Evolutionary conservation across 2,329 filamentous ascomycete genomes (phyloP).

Genomic region (Grosmannia huntii): DNA sequence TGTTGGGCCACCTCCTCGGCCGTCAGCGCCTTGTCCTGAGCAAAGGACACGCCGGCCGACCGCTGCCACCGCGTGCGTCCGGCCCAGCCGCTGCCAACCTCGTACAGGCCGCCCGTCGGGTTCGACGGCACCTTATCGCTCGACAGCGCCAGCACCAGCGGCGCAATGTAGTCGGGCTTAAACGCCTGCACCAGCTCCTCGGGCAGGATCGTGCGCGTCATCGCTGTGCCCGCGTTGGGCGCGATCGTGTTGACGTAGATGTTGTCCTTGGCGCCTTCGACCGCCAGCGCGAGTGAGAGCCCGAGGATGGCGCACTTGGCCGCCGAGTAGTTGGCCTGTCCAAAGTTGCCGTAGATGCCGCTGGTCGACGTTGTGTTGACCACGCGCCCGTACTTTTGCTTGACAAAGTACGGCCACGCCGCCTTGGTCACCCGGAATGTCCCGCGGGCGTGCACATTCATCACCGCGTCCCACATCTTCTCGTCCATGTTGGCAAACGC

Average conservation of each 20-base stretch:
- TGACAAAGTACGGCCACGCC: conserved; percentile 93
- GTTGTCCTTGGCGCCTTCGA: conserved; percentile 94
- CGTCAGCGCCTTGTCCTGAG: conserved; percentile 67
- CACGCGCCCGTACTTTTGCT: conserved; percentile 96
- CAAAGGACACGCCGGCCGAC: conserved; percentile 80
- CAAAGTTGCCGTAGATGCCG: conserved; percentile 98
- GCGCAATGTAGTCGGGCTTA: conserved; percentile 97
- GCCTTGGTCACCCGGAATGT: conserved; percentile 97
- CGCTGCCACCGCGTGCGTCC: conserved; percentile 92
- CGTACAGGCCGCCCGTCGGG: conserved; percentile 77
- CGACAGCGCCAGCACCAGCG: conserved; percentile 71
- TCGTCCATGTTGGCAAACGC: conserved; percentile 98
- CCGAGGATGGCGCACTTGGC: conserved; percentile 91
- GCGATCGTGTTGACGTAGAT: conserved; percentile 98
- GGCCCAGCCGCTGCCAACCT: conserved; percentile 90
- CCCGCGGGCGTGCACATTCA: conserved; percentile 84
- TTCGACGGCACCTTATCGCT: conserved; percentile 78
- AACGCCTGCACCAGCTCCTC: conserved; percentile 98
- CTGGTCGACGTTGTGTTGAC: conserved; percentile 95
- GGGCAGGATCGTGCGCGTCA: conserved; percentile 89
- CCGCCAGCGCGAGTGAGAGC: conserved; percentile 82
- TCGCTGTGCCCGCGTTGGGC: conserved; percentile 88
- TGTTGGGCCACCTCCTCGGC: conserved; percentile 70
- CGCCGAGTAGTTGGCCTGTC: conserved; percentile 93
- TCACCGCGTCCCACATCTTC: conserved; percentile 78